Percentiles rank a stretch among this genome's conserved stretches.
phyloP scores from a whole-genome alignment of 169 alveolate genomes.

The Eimeria maxima region DNA sequence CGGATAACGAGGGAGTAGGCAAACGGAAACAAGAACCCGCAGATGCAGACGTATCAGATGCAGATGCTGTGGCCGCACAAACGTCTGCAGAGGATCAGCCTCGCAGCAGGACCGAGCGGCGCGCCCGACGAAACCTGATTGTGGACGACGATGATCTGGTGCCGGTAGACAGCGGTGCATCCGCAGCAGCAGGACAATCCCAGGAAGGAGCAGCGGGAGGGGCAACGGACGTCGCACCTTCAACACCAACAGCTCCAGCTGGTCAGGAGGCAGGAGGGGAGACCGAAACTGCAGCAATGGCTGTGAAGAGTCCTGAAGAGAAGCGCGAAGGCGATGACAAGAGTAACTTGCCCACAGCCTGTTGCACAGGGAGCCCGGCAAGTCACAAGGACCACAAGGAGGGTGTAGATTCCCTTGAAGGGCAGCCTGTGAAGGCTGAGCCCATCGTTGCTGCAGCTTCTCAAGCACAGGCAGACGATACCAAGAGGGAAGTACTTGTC shows the following conservation, averaged over 20 bases:
- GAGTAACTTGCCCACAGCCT: slow-evolving; percentile 71
- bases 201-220: not conserved
- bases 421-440: slow-evolving; percentile 43
- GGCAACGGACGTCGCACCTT: not conserved
- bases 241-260: slow-evolving; percentile 6
- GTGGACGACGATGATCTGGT: slow-evolving; percentile 46
- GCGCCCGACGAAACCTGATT: slow-evolving; percentile 31
- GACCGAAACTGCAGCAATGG: not conserved
- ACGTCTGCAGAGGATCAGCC: slow-evolving; percentile 25
- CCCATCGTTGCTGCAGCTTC: not conserved
- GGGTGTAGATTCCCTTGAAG: slow-evolving; percentile 36
- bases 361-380: slow-evolving; percentile 76
- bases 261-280: not conserved
- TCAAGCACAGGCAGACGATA: not conserved
- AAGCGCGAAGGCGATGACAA: slow-evolving; percentile 77
- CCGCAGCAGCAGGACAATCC: slow-evolving; percentile 8
- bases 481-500: not conserved
- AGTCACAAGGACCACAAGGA: slow-evolving; percentile 65
- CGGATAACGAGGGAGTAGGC: slow-evolving; percentile 58
- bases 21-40: slow-evolving; percentile 64
- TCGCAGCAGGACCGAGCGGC: slow-evolving; percentile 70
- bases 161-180: slow-evolving; percentile 9
- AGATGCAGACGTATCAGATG: slow-evolving; percentile 70
- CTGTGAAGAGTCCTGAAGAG: slow-evolving; percentile 34
- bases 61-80: slow-evolving; percentile 47